Evolutionary conservation across 208 protist species (phyloP), one percentile per base, ranked within the genome.

Genomic region (Leptomonas pyrrhocoris): DNA sequence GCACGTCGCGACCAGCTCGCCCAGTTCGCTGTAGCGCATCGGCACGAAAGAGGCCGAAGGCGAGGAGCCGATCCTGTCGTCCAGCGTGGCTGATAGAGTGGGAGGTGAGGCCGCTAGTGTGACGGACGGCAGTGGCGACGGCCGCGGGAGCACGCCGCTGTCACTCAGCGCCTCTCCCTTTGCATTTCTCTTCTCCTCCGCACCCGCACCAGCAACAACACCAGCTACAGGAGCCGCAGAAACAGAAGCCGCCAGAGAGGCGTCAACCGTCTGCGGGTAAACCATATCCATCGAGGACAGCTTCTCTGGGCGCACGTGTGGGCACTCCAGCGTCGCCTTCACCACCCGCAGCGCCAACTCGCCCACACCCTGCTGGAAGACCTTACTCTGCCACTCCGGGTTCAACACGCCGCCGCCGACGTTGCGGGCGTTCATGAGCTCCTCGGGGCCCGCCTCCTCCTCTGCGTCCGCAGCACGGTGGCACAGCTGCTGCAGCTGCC

Each of bases 291-390:
- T 21, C 13, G 81, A 79, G 43, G 54, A 59, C 15, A 83, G 74
- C 42, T 72, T 71, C 28, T 79, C 63, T 21, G 57, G 54, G 3
- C 68, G 51, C 18, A 87, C 74, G 50, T 77, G 46, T 38, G 73
- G 73, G 64, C 74, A 81, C 45, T 81, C 54, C 19, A 87, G 30
- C 28, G 75, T 80, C 30, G 77, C 73, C 46, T 74, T 55, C 23
- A 77, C 62, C 18, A 81, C 72, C 25, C 68, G 64, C 30, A 87
- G 65, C 19, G 70, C 73, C 19, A 79, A 54, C 43, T 63, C 59
- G 23, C 74, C 69, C 2, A 87, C 77, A 40, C 77, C 81, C 28
- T 88, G 82, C 43, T 82, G 68, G 36, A 88, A 84, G 3, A 88
- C 49, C 58, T 84, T 83, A 36, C 68, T 59, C 72, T 84, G 79